phyloP scores from a whole-genome alignment of 2,329 filamentous ascomycete genomes.

The Cyphellophora europaea region DNA sequence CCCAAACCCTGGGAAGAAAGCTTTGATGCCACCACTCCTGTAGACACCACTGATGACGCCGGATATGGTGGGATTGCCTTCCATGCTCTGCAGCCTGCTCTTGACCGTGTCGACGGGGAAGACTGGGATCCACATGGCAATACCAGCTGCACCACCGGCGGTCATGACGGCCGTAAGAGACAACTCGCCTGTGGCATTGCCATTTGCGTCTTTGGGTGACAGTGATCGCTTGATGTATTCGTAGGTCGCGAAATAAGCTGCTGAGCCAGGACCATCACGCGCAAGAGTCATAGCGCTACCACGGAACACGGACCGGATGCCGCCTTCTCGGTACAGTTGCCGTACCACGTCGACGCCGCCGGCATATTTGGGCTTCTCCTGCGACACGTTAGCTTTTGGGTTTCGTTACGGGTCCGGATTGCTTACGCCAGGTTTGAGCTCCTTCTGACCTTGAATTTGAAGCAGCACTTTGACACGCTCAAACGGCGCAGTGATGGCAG shows the following conservation, averaged over 20 bases:
- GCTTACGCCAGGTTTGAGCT: conserved; percentile 59
- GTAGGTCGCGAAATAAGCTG: conserved; percentile 95
- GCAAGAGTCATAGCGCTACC: conserved; percentile 85
- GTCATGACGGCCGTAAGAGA: conserved; percentile 73
- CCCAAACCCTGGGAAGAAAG: conserved; percentile 95
- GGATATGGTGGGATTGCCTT: conserved; percentile 71
- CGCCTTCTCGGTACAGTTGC: conserved; percentile 86
- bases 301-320: conserved; percentile 83
- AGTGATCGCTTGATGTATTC: conserved; percentile 85
- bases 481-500: conserved; percentile 94
- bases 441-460: conserved; percentile 90
- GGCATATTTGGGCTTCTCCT: conserved; percentile 80
- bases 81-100: conserved; percentile 81
- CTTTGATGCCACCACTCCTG: conserved; percentile 68
- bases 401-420: background rate
- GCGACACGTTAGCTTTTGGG: background rate
- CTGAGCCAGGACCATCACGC: conserved; percentile 83
- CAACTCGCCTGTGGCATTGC: conserved; percentile 65
- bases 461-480: conserved; percentile 98
- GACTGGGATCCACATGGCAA: conserved; percentile 99
- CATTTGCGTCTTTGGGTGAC: conserved; percentile 70
- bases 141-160: conserved; percentile 80
- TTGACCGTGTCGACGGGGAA: conserved; percentile 98
- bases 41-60: conserved; percentile 79
- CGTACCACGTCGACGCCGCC: conserved; percentile 84